Evolutionary conservation across 371 early-diverging fungal genomes (phyloP).

Genomic region (Dinochytrium kinnereticum): DNA sequence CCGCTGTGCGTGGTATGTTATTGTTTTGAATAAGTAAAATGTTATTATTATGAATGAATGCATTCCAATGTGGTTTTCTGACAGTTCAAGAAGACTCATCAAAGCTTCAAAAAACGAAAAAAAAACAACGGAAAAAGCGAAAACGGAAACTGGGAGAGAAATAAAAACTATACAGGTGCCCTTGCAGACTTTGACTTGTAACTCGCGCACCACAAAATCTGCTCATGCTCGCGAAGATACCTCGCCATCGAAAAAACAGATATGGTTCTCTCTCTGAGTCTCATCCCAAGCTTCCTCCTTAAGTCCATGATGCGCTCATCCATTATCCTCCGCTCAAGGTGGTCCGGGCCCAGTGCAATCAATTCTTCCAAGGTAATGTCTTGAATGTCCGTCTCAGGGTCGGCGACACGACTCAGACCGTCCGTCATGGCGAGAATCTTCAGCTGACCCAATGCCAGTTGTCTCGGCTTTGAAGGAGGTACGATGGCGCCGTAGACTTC

Average conservation of each 20-base stretch:
- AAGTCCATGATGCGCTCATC: conserved; percentile 27
- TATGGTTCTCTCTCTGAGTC: conserved; percentile 35
- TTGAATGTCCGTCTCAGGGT: conserved; percentile 10
- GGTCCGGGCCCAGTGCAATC: conserved; percentile 21
- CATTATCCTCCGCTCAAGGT: conserved; percentile 31
- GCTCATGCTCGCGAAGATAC: conserved; percentile 49
- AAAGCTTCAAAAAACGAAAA: no score
- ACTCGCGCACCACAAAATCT: conserved; percentile 37
- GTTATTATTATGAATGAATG: no score
- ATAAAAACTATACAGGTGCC: no score
- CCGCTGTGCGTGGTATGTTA: no score
- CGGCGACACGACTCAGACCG: conserved; percentile 32
- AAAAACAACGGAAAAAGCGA: no score
- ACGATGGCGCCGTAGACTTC: conserved; percentile 41
- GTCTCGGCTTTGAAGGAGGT: conserved; percentile 45
- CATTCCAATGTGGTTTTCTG: no score
- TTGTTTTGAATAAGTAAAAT: no score
- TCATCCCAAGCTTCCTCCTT: conserved; percentile 36
- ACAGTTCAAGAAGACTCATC: no score
- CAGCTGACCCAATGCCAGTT: conserved; percentile 43
- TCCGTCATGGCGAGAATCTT: conserved; percentile 46
- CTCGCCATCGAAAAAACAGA: conserved; percentile 41
- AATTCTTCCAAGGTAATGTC: conserved; percentile 30
- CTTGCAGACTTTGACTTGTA: no score
- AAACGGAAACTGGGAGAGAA: no score